These are phyloP conservation scores for Phoma sp. DNA, from an alignment of 2,329 filamentous ascomycete genomes.

Conservation along the genomic window DNA sequence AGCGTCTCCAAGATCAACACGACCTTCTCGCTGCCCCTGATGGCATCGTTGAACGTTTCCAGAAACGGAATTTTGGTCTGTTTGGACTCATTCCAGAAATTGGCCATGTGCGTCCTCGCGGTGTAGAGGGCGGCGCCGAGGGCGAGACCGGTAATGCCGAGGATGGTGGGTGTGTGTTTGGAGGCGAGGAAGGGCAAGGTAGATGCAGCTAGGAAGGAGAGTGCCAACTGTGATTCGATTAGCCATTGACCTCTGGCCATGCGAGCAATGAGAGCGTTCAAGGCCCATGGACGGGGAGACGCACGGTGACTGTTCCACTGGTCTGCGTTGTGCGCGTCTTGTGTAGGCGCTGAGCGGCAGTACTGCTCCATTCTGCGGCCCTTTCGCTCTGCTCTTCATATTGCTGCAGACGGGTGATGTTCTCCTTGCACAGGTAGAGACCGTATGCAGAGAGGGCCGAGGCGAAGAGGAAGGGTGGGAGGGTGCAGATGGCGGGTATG, in stretches of 20 bases:
- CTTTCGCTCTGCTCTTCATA: slow-evolving; percentile 48
- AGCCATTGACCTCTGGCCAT: background rate
- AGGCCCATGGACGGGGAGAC: too few relatives aligned
- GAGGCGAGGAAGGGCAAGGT: slow-evolving; percentile 25
- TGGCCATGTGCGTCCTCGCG: slow-evolving; percentile 37
- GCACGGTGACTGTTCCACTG: slow-evolving; percentile 42
- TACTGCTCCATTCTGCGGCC: slow-evolving; percentile 47
- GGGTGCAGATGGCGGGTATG: slow-evolving; percentile 4
- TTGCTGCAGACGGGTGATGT: slow-evolving; percentile 45
- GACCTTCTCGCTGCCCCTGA: slow-evolving; percentile 41
- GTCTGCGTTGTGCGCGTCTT: slow-evolving; percentile 49
- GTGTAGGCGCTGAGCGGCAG: slow-evolving; percentile 39
- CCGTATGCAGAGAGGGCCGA: slow-evolving; percentile 38
- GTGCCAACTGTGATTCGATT: slow-evolving; percentile 20
- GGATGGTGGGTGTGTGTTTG: slow-evolving; percentile 5
- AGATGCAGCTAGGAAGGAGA: slow-evolving; percentile 33
- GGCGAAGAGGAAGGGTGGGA: slow-evolving; percentile 30
- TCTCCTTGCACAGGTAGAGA: slow-evolving; percentile 43
- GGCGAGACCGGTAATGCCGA: slow-evolving; percentile 17
- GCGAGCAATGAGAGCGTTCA: too few relatives aligned
- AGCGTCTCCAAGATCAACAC: slow-evolving; percentile 33
- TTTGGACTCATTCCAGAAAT: slow-evolving; percentile 43
- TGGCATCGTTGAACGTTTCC: slow-evolving; percentile 47
- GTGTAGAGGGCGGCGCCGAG: slow-evolving; percentile 24
- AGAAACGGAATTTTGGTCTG: slow-evolving; percentile 47